Evolutionary conservation across 805 yeast genomes (phyloP).

Genomic region (Candida sphagnicola): DNA sequence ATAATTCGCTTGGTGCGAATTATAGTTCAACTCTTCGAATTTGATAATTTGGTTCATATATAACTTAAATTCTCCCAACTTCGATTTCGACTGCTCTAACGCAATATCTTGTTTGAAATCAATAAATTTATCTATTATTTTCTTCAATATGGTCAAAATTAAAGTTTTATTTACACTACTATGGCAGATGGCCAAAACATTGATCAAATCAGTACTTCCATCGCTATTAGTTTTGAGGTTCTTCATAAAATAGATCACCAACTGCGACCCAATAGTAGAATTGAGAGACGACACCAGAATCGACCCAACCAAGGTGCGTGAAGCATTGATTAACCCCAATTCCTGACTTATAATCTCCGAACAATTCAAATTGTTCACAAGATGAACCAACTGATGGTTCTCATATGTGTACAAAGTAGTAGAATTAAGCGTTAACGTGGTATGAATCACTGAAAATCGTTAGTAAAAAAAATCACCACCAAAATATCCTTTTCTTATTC

Average conservation of each 20-base stretch:
- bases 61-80: constrained; percentile 50
- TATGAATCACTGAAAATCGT: constrained; percentile 37
- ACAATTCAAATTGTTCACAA: constrained; percentile 44
- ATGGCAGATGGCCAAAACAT: constrained; percentile 47
- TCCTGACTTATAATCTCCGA: constrained; percentile 53
- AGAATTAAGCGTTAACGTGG: constrained; percentile 51
- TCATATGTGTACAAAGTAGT: constrained; percentile 59
- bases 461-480: constrained; percentile 10
- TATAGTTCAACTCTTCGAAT: constrained; percentile 47
- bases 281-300: constrained; percentile 24
- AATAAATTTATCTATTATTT: constrained; percentile 47
- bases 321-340: constrained; percentile 49
- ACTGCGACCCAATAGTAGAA: constrained; percentile 22
- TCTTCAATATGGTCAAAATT: constrained; percentile 45
- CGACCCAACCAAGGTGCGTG: constrained; percentile 39
- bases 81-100: constrained; percentile 16
- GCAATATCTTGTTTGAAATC: constrained; percentile 31
- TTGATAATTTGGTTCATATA: constrained; percentile 54
- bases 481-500: background rate
- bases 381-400: constrained; percentile 39
- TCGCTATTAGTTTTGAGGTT: constrained; percentile 35
- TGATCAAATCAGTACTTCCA: constrained; percentile 47
- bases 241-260: constrained; percentile 48
- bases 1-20: constrained; percentile 27
- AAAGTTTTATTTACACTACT: constrained; percentile 42